Percentiles rank a stretch among this genome's conserved stretches.
Evolutionary conservation across 2,329 filamentous ascomycete species (phyloP).

Genomic region (Diplodia intermedia): DNA sequence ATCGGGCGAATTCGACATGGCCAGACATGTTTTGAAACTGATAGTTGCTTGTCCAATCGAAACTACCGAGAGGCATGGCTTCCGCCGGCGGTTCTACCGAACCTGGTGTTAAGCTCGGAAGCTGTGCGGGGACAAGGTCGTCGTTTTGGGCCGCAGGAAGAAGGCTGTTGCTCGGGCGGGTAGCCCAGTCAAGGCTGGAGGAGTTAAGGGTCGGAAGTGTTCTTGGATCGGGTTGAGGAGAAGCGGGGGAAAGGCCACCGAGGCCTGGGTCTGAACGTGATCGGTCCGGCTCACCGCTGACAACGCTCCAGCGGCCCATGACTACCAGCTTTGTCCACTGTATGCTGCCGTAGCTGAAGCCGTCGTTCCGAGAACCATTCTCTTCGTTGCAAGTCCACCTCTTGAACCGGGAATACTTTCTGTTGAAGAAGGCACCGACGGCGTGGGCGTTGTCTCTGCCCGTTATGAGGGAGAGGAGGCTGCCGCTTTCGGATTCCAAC

Average conservation of each 20-base stretch:
- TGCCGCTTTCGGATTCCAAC: constrained; percentile 25
- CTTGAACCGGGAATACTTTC: constrained; percentile 39
- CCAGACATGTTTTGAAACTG: constrained; percentile 36
- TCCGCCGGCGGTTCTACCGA: background rate
- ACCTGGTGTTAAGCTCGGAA: background rate
- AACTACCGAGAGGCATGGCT: constrained; percentile 30
- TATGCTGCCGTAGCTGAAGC: constrained; percentile 38
- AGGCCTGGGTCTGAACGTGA: background rate
- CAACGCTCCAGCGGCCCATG: constrained; percentile 38
- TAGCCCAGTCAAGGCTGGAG: background rate
- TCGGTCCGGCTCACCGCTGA: constrained; percentile 39
- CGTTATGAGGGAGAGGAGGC: constrained; percentile 37
- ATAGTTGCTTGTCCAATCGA: constrained; percentile 47
- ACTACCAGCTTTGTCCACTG: constrained; percentile 41
- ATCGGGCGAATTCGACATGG: constrained; percentile 48
- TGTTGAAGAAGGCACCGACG: constrained; percentile 36
- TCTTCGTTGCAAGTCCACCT: constrained; percentile 39
- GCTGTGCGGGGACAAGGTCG: constrained; percentile 1
- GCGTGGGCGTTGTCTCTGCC: constrained; percentile 35
- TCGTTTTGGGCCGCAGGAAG: background rate
- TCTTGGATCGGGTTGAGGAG: background rate
- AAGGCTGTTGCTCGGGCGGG: background rate
- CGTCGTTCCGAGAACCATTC: constrained; percentile 33
- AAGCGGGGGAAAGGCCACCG: background rate
- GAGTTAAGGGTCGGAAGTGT: background rate